These are phyloP conservation scores for Penicillium sp. DNA, from an alignment of 2,329 filamentous ascomycete species.

Conservation along the genomic window DNA sequence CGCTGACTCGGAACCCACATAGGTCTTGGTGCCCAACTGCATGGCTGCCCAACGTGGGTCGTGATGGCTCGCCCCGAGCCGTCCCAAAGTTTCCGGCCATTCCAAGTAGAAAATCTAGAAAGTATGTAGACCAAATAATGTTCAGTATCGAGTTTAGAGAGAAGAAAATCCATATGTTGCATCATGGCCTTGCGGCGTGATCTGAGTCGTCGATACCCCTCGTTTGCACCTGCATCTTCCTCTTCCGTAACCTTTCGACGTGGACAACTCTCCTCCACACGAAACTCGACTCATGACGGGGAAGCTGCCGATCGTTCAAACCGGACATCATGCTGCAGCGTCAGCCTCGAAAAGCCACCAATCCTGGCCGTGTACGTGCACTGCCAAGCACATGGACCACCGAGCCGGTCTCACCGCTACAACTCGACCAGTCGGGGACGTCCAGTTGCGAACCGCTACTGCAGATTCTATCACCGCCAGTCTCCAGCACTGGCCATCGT, in stretches of 20 bases:
- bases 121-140: too few relatives aligned
- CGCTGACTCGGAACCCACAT: slow-evolving; percentile 15
- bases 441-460: slow-evolving; percentile 13
- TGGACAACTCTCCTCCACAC: slow-evolving; percentile 18
- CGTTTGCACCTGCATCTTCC: slow-evolving; percentile 2
- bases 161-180: too few relatives aligned
- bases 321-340: slow-evolving; percentile 21
- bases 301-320: slow-evolving; percentile 20
- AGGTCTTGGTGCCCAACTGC: slow-evolving; percentile 16
- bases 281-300: slow-evolving; percentile 8
- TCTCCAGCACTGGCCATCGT: slow-evolving; percentile 15
- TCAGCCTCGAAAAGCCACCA: slow-evolving; percentile 18
- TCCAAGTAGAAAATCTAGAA: not conserved
- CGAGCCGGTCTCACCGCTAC: slow-evolving; percentile 23
- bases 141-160: too few relatives aligned
- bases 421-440: slow-evolving; percentile 17
- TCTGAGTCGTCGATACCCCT: not conserved
- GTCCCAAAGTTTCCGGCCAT: slow-evolving; percentile 11
- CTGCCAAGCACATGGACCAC: slow-evolving; percentile 16
- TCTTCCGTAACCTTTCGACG: slow-evolving; percentile 12
- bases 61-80: slow-evolving; percentile 19
- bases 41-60: slow-evolving; percentile 35
- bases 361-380: slow-evolving; percentile 12
- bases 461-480: slow-evolving; percentile 21
- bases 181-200: too few relatives aligned